These are phyloP conservation scores for Amphicarpaea edgeworthii DNA, from an alignment of 306 rosid genomes.

Conservation along the genomic window DNA sequence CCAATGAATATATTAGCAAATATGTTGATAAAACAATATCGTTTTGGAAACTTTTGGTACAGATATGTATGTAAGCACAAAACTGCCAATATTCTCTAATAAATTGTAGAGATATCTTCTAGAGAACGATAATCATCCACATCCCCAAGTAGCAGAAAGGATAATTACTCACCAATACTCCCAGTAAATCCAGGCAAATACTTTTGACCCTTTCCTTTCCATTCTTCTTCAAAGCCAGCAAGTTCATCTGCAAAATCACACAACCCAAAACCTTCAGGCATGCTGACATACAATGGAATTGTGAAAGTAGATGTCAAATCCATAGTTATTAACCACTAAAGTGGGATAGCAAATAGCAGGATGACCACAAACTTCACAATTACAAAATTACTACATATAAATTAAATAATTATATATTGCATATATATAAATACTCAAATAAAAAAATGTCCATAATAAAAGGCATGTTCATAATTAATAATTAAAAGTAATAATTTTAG, in stretches of 20 bases:
- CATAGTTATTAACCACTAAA: background rate
- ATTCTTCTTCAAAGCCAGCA: conserved; percentile 71
- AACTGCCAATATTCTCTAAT: conserved; percentile 1
- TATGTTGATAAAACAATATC: background rate
- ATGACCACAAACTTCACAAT: background rate
- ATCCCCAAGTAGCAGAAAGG: conserved; percentile 19
- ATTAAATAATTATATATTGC: background rate
- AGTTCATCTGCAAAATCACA: conserved; percentile 67
- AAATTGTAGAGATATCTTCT: background rate
- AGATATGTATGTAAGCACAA: background rate
- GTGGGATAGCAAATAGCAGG: background rate
- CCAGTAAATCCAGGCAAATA: conserved; percentile 72
- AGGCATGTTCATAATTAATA: background rate
- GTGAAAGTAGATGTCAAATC: conserved; percentile 6
- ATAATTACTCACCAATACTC: conserved; percentile 55
- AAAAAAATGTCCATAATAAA: background rate
- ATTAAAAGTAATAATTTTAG: background rate
- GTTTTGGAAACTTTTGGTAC: conserved; percentile 1
- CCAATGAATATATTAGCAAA: background rate
- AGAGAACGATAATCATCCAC: conserved; percentile 3
- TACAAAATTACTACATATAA: background rate
- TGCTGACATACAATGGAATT: conserved; percentile 1
- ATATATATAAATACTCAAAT: background rate
- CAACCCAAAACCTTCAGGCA: conserved; percentile 34
- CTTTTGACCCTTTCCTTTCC: conserved; percentile 73